These are phyloP conservation scores for Astrothelium macrocarpum DNA, from an alignment of 495 filamentous ascomycete genomes.

Conservation along the genomic window DNA sequence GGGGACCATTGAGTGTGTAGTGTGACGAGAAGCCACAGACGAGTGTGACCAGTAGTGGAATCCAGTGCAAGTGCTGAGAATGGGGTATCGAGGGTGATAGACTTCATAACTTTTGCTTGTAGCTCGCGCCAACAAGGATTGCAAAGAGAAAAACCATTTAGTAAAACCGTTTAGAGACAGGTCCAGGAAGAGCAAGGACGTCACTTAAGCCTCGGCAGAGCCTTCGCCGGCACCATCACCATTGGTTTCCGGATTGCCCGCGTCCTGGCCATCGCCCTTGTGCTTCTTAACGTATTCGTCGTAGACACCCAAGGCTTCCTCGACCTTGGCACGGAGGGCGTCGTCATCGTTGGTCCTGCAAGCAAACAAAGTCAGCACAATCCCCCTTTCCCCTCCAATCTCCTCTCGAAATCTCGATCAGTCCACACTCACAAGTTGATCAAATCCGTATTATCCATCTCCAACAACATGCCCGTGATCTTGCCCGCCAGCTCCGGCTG, in stretches of 20 bases:
- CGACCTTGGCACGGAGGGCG: conserved; percentile 86
- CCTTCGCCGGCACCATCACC: conserved; percentile 8
- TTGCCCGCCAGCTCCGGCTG: conserved; percentile 95
- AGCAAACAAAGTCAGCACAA: conserved; percentile 28
- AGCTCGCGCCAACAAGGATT: background rate
- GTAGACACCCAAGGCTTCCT: conserved; percentile 92
- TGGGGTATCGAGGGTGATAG: too few relatives aligned
- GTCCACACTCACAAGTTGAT: conserved; percentile 96
- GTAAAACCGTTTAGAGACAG: too few relatives aligned
- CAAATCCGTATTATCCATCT: conserved; percentile 96
- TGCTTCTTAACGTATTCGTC: conserved; percentile 95
- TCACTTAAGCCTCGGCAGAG: background rate
- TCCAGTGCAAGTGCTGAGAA: too few relatives aligned
- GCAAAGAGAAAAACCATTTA: background rate
- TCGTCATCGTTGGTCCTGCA: conserved; percentile 77
- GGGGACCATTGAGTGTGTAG: background rate
- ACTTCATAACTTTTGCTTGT: too few relatives aligned
- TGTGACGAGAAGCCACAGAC: too few relatives aligned
- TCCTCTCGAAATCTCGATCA: too few relatives aligned
- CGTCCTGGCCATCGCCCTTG: conserved; percentile 22
- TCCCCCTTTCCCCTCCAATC: too few relatives aligned
- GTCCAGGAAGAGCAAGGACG: background rate
- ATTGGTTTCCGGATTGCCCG: conserved; percentile 9
- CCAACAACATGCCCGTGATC: conserved; percentile 98
- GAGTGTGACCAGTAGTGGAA: too few relatives aligned